Percentiles rank a stretch among this genome's conserved stretches.
These are phyloP conservation scores for Diospyros lotus DNA, from an alignment of 148 eudicot genomes.

Conservation along the genomic window DNA sequence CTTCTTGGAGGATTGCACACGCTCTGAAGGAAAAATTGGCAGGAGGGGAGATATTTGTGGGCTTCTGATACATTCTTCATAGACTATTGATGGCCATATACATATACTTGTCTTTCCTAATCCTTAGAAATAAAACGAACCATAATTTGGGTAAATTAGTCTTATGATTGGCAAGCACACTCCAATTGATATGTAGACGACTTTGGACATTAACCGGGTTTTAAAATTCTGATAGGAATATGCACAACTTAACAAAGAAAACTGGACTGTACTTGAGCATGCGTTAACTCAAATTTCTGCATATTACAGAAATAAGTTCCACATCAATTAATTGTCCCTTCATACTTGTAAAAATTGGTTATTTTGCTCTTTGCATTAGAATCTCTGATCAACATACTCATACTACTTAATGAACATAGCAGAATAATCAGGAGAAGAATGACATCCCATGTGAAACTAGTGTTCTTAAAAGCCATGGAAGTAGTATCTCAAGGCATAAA, in stretches of 20 bases:
- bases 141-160: not conserved
- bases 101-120: not conserved
- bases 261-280: not conserved
- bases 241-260: too few species aligned
- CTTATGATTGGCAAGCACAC: not conserved
- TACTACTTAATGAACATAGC: slow-evolving; percentile 9
- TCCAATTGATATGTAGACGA: not conserved
- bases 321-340: not conserved
- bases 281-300: not conserved
- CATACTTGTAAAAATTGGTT: not conserved
- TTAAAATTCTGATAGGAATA: not conserved
- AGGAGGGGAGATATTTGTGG: not conserved
- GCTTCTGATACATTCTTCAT: not conserved
- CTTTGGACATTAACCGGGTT: not conserved
- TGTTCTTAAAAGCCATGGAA: slow-evolving; percentile 22
- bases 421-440: slow-evolving; percentile 15
- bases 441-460: slow-evolving; percentile 15
- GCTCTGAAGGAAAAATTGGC: too few species aligned
- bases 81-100: not conserved
- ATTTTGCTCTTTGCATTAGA: not conserved
- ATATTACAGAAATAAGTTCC: not conserved
- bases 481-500: slow-evolving; percentile 30
- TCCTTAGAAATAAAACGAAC: not conserved
- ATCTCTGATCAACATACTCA: not conserved
- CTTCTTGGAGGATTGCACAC: too few species aligned